Base-by-base conservation (phyloP, 768 basidiomycete genomes). In the Suillus decipiens region DNA sequence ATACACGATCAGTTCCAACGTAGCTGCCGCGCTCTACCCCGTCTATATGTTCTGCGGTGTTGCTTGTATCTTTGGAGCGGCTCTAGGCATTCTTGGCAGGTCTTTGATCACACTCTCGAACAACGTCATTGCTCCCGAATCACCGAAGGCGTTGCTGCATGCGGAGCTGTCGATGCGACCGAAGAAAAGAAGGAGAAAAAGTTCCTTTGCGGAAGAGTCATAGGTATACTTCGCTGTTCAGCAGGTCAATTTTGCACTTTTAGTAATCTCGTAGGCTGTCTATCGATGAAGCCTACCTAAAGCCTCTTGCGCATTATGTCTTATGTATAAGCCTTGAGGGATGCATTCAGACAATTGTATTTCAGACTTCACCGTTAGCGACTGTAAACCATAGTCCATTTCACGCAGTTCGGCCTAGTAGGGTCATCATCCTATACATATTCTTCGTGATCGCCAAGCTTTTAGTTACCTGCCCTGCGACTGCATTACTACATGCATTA, bases 31-130 rank as follows among this genome's bases (percentile, higher is more conserved):
- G 11, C 58, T 87, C 1, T 85, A 83, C 54, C 86, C 86, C 0
- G 58, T 86, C 39, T 88, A 87, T 65, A 79, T 86, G 15, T 81
- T 87, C 63, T 79, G 77, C 43, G 84, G 84, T 1, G 80, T 84
- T 1, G 86, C 86, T 1, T 85, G 83, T 64, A 81, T 88, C 57
- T 76, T 77, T 10, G 86, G 86, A 7, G 74, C 72, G 11, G 19
- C 79, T 22, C 50, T 87, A 1, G 86, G 86, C 3, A 55, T 80
- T 1, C 64, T 75, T 14, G 86, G 78, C 1, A 41, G 55, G 10
- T 57, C 22, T 28, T 57, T 57, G 24, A 17, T 57, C 55, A 22
- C 55, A 39, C 24, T 57, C 10, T 39, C 17, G 24, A 57, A 57
- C 17, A 57, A 57, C 37, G 1, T 39, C 55, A 39, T 57, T 24